A percentile compares a stretch with the other conserved stretches of the same genome.
These are phyloP conservation scores for Phanerochaete carnosa DNA, from an alignment of 768 basidiomycete species.

Conservation along the genomic window DNA sequence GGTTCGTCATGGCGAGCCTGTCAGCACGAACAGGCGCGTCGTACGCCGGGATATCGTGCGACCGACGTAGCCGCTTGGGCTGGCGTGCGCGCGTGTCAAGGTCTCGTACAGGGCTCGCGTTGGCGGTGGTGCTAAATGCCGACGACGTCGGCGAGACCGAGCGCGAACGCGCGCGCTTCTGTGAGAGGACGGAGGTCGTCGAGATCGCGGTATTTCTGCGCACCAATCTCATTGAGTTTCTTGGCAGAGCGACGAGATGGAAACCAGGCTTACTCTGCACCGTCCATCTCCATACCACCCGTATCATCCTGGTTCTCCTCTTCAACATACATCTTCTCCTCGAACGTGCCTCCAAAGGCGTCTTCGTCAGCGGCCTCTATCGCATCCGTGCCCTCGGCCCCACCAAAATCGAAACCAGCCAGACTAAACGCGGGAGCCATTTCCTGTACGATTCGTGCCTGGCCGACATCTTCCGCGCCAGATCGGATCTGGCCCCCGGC, in stretches of 20 bases:
- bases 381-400: conserved; percentile 63
- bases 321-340: conserved; percentile 28
- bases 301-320: conserved; percentile 28
- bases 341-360: conserved; percentile 46
- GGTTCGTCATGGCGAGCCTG: conserved; percentile 53
- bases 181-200: conserved; percentile 21
- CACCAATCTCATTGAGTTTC: background rate
- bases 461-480: conserved; percentile 77
- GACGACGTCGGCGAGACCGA: conserved; percentile 24
- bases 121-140: conserved; percentile 5
- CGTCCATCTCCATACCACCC: conserved; percentile 34
- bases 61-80: conserved; percentile 60
- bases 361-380: conserved; percentile 80
- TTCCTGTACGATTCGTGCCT: conserved; percentile 69
- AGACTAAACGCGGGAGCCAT: conserved; percentile 34
- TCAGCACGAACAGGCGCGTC: conserved; percentile 46
- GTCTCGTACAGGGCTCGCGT: background rate
- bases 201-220: conserved; percentile 11
- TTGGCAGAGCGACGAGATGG: background rate
- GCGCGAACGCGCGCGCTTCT: conserved; percentile 28
- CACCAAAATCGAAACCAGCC: conserved; percentile 2
- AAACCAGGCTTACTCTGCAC: conserved; percentile 34
- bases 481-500: conserved; percentile 51
- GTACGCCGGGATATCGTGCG: conserved; percentile 46
- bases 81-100: conserved; percentile 15